Percentiles rank a stretch among this genome's conserved stretches.
phyloP scores from a whole-genome alignment of 78 protist genomes.

The Creolimax fragrantissima region DNA sequence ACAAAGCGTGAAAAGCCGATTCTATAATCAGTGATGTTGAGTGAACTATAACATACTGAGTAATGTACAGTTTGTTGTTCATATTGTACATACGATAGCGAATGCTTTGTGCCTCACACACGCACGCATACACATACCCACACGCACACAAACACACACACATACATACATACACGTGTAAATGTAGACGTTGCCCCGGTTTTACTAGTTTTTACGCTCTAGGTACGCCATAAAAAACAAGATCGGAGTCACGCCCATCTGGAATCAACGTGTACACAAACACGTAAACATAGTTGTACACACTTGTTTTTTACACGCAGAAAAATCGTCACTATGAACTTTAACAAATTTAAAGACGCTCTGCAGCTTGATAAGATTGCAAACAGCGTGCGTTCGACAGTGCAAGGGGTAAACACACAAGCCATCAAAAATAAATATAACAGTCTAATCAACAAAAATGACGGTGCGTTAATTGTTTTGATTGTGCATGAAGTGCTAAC shows the following conservation, averaged over 20 bases:
- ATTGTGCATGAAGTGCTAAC: not conserved
- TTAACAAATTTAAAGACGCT: not conserved
- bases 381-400: not conserved
- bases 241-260: not conserved
- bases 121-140: not conserved
- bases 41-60: too few species aligned
- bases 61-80: too few species aligned
- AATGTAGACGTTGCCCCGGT: not conserved
- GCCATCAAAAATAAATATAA: not conserved
- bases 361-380: not conserved
- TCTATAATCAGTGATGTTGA: too few species aligned
- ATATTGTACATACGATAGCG: too few species aligned
- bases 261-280: not conserved
- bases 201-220: not conserved
- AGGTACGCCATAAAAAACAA: not conserved
- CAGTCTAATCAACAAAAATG: not conserved
- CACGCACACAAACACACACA: not conserved
- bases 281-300: not conserved
- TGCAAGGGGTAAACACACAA: not conserved
- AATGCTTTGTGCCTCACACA: too few species aligned
- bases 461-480: not conserved
- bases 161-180: not conserved
- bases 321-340: not conserved
- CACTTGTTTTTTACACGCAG: not conserved
- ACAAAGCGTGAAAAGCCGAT: too few species aligned